Base-by-base conservation (phyloP, 176 grass and related monocot genomes). In the Coix lacrymajobi region DNA sequence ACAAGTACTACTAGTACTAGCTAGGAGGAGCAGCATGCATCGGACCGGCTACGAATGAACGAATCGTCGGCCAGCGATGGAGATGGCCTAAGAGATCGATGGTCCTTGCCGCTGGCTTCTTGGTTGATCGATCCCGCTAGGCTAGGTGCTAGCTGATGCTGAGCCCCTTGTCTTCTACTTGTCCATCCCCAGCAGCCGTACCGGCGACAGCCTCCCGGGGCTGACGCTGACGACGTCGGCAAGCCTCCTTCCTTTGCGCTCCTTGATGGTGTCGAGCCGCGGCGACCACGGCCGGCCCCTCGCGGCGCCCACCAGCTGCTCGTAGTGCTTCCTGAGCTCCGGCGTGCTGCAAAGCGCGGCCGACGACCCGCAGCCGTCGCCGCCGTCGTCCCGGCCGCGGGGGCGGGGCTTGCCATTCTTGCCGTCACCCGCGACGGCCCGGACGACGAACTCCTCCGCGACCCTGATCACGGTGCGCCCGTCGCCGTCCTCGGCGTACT, bases 301-400 rank as follows among this genome's bases (percentile, higher is more conserved):
- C 37, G 80, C 2, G 5, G 88, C 31, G 29, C 94, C 90, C 17
- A 97, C 92, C 37, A 97, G 84, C 83, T 85, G 92, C 8, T 89
- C 92, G 77, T 94, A 94, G 41, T 94, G 92, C 88, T 94, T 97
- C 92, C 83, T 87, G 67, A 97, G 64, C 83, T 97, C 94, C 20
- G 94, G 92, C 79, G 94, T 94, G 80, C 92, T 97, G 57, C 94
- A 97, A 6, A 97, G 75, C 70, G 36, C 57, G 7, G 39, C 83
- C 15, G 31, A 19, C 11, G 37, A 31, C 11, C 74, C 40, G 4
- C 5, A 57, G 9, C 17, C 63, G 48, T 40, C 72, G 3, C 11
- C 25, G 15, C 49, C 54, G 6, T 36, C 66, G 8, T 16, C 51
- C 49, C 20, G n/a, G n/a, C n/a, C n/a, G n/a, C n/a, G n/a, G n/a